Evolutionary conservation across 345 rosid genomes (phyloP).

Genomic region (Hibiscus trionum): DNA sequence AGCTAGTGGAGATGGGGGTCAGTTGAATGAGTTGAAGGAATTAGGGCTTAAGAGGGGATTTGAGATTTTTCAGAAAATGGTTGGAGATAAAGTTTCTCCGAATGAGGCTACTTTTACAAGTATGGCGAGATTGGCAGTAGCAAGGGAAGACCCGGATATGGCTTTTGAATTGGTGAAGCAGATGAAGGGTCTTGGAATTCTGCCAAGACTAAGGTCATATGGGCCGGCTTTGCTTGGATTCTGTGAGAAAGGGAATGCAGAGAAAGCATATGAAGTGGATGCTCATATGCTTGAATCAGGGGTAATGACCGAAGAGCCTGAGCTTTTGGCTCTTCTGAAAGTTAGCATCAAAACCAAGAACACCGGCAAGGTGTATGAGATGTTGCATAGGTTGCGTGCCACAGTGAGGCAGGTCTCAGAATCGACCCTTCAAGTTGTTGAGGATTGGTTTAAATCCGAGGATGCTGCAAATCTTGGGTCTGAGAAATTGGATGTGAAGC

Average conservation of each 20-base stretch:
- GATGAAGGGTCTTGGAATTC: constrained; percentile 60
- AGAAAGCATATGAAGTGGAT: constrained; percentile 77
- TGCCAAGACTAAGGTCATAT: constrained; percentile 76
- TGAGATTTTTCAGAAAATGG: constrained; percentile 75
- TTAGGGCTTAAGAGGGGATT: constrained; percentile 58
- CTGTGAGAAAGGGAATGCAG: constrained; percentile 51
- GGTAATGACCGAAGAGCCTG: constrained; percentile 74
- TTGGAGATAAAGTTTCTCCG: constrained; percentile 51
- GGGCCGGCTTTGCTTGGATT: constrained; percentile 83
- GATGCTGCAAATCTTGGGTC: constrained; percentile 49
- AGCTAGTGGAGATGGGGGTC: constrained; percentile 20
- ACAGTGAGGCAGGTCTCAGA: constrained; percentile 70
- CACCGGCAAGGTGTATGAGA: constrained; percentile 62
- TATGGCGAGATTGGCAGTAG: constrained; percentile 68
- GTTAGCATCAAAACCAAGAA: constrained; percentile 46
- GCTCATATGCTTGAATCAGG: constrained; percentile 68
- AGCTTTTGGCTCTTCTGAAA: constrained; percentile 70
- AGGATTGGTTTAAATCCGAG: constrained; percentile 70
- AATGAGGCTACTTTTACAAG: constrained; percentile 90
- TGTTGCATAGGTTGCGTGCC: constrained; percentile 64
- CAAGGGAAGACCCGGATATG: constrained; percentile 74
- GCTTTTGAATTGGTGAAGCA: constrained; percentile 82
- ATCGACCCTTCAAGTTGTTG: constrained; percentile 41
- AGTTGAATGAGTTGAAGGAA: constrained; percentile 17
- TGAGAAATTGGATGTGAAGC: constrained; percentile 48